These are phyloP conservation scores for Phytophthora multivora DNA, from an alignment of 352 stramenopile genomes.

Conservation along the genomic window DNA sequence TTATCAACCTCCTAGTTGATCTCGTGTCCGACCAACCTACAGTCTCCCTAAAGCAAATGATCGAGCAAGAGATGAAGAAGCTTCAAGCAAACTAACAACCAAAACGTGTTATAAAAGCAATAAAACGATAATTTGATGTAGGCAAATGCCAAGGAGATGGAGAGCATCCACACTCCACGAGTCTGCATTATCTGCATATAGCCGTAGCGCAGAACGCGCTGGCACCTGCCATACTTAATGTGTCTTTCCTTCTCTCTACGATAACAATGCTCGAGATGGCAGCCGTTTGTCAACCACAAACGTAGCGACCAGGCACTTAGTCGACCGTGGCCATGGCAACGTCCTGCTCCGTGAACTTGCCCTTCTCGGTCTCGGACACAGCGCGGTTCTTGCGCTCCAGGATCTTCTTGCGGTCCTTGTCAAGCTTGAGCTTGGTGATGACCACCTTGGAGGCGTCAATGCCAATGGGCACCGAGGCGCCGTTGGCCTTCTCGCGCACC, in stretches of 20 bases:
- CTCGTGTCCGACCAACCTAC: slow-evolving; percentile 76
- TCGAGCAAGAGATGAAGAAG: slow-evolving; percentile 70
- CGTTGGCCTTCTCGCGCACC: slow-evolving; percentile 98
- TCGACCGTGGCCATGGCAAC: slow-evolving; percentile 90
- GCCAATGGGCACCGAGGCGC: slow-evolving; percentile 94
- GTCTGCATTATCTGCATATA: slow-evolving; percentile 29
- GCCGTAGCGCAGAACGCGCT: slow-evolving; percentile 1
- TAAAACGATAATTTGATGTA: background rate
- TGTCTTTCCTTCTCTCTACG: slow-evolving; percentile 49
- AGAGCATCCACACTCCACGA: slow-evolving; percentile 15
- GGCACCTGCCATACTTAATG: slow-evolving; percentile 28
- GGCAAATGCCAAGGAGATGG: slow-evolving; percentile 27
- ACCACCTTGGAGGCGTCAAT: slow-evolving; percentile 98
- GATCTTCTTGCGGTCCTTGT: slow-evolving; percentile 99
- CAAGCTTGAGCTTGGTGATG: slow-evolving; percentile 99
- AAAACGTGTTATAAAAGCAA: background rate
- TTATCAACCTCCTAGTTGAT: slow-evolving; percentile 81
- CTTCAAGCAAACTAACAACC: slow-evolving; percentile 28
- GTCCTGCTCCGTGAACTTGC: slow-evolving; percentile 91
- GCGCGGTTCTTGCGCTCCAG: slow-evolving; percentile 98
- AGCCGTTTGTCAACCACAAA: slow-evolving; percentile 7
- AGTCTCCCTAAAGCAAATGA: slow-evolving; percentile 68
- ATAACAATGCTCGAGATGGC: slow-evolving; percentile 43
- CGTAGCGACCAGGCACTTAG: slow-evolving; percentile 49
- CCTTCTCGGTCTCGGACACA: slow-evolving; percentile 78